Evolutionary conservation across 106 monocot species (phyloP).

Genomic region (Dendrobium huoshanense): DNA sequence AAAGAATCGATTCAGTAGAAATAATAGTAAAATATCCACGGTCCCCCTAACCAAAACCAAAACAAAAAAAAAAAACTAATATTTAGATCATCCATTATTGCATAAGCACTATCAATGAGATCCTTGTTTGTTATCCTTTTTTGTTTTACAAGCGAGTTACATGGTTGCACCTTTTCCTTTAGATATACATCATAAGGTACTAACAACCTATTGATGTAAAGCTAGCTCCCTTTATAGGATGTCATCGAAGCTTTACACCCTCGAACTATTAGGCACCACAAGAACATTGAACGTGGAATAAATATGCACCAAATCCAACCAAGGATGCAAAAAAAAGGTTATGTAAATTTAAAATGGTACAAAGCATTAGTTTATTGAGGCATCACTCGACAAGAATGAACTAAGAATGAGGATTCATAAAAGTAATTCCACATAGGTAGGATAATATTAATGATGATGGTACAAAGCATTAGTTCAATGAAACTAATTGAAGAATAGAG

Average conservation of each 20-base stretch:
- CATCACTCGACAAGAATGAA: not conserved
- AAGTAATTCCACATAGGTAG: not conserved
- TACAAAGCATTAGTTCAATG: not conserved
- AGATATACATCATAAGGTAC: not conserved
- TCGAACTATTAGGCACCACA: not conserved
- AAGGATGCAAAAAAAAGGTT: not conserved
- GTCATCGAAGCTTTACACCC: not conserved
- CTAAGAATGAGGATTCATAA: not conserved
- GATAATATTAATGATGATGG: not conserved
- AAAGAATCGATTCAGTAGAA: not conserved
- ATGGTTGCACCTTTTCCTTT: not conserved
- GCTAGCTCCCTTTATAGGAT: not conserved
- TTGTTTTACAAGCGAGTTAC: not conserved
- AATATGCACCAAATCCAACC: conserved; percentile 2
- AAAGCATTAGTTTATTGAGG: not conserved
- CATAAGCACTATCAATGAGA: not conserved
- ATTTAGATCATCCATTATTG: not conserved
- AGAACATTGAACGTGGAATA: not conserved
- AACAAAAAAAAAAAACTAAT: not conserved
- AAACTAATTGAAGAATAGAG: not conserved
- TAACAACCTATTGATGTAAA: not conserved
- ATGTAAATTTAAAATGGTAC: not conserved
- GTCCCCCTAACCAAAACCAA: not conserved
- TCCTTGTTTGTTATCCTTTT: not conserved
- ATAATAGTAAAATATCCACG: not conserved